Evolutionary conservation across 1,284 basidiomycete genomes (phyloP), one percentile per base, ranked within the genome.

Genomic region (Inonotus obliquus): DNA sequence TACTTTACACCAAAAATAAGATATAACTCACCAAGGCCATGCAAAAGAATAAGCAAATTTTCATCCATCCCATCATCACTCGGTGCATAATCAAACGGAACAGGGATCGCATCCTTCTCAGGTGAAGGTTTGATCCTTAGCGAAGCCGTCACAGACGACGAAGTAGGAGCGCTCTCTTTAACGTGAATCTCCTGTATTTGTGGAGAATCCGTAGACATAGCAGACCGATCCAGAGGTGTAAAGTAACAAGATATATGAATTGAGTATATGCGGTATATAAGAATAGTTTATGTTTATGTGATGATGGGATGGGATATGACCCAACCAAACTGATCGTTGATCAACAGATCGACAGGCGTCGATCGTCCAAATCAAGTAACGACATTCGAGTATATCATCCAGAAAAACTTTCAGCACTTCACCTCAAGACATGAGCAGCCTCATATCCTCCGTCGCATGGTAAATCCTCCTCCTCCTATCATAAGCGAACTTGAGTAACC

Each of bases 51-150:
- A 35, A 97, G 74, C 27, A 96, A 73, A 72, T 96, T 97, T 70
- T 92, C 87, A 68, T 96, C 93, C 14, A 85, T 89, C 27, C 91
- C 91, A 70, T 92, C 89, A 63, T 86, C 82, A 64, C 89, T 90
- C 11, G 87, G 76, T 17, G 72, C 65, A 70, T 92, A 94, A 9
- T 75, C 76, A 71, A 88, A 89, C 27, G 81, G 80, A 13, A 83
- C 77, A 4, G 80, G 74, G 38, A 89, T 77, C 14, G 72, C 71
- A 11, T 74, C 71, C 2, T 71, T 63, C 53, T 75, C 76, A 0
- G 89, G 89, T 2, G 74, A 60, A 2, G 76, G 76, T 72, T 89
- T 90, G 32, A 76, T 75, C 59, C 73, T 73, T n/a, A 77, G 77
- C 25, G 45, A 37, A 2, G 35, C 13, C 23, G 35, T 56, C 17